Evolutionary conservation across 345 rosid genomes (phyloP).

Genomic region (Ceriops zippeliana): DNA sequence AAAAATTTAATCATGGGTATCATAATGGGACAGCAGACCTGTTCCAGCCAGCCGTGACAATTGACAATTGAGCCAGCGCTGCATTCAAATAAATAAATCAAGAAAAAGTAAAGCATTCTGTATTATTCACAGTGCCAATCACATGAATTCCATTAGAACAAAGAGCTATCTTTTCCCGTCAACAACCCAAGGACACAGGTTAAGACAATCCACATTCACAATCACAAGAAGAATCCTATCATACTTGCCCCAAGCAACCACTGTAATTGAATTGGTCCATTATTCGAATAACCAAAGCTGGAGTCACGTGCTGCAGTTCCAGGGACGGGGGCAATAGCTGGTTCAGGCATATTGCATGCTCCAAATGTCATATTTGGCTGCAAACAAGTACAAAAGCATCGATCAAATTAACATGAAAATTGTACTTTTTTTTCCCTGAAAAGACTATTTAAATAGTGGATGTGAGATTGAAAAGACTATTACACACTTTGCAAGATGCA

Average conservation of each 20-base stretch:
- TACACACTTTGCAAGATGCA: constrained; percentile 26
- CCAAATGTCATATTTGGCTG: constrained; percentile 53
- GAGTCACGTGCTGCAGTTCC: constrained; percentile 16
- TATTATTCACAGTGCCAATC: not conserved
- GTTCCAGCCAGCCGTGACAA: not conserved
- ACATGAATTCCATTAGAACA: not conserved
- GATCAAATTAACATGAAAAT: not conserved
- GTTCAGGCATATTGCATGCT: constrained; percentile 31
- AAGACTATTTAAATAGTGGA: not conserved
- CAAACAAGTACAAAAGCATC: not conserved
- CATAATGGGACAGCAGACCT: not conserved
- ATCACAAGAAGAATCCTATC: constrained; percentile 13
- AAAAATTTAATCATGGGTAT: too few species aligned
- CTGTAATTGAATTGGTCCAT: constrained; percentile 12
- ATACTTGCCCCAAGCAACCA: constrained; percentile 20
- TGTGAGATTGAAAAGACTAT: not conserved
- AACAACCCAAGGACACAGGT: not conserved
- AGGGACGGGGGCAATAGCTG: constrained; percentile 20
- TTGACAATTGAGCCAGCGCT: not conserved
- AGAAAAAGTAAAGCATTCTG: not conserved
- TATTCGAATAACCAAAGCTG: constrained; percentile 27
- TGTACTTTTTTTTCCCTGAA: too few species aligned
- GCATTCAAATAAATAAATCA: constrained; percentile 6
- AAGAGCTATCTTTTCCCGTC: not conserved
- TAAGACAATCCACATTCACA: constrained; percentile 4